Conservation (phyloP, 768 basidiomycete species). For the Auricularia cornea region DNA sequence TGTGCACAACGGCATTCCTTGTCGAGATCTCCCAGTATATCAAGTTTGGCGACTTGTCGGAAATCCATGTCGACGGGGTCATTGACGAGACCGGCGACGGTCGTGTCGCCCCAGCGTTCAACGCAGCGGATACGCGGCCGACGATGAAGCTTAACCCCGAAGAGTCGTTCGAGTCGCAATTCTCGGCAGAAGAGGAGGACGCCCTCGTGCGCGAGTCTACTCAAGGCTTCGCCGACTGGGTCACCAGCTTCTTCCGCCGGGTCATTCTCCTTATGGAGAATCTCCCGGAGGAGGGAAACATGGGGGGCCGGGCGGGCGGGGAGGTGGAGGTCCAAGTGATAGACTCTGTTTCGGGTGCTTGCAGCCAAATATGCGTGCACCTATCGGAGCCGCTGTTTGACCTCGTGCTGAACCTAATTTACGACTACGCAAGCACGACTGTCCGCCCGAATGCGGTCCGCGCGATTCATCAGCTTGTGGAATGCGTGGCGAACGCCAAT, state of each 20-base stretch:
- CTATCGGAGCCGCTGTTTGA: constrained; percentile 69
- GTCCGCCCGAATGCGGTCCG: constrained; percentile 81
- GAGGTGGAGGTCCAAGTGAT: constrained; percentile 68
- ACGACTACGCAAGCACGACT: constrained; percentile 71
- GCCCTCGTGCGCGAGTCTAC: constrained; percentile 61
- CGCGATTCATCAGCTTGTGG: constrained; percentile 78
- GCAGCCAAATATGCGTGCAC: constrained; percentile 70
- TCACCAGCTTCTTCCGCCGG: constrained; percentile 68
- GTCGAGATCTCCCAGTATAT: constrained; percentile 68
- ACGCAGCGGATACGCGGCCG: constrained; percentile 16
- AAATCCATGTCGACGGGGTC: neutral
- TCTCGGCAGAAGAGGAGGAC: constrained; percentile 63
- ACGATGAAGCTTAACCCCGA: constrained; percentile 32
- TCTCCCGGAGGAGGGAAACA: constrained; percentile 71
- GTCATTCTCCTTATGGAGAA: constrained; percentile 78
- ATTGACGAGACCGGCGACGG: constrained; percentile 1
- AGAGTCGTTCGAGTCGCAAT: constrained; percentile 23
- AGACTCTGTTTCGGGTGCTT: constrained; percentile 67
- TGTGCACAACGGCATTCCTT: constrained; percentile 69
- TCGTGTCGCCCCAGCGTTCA: constrained; percentile 2
- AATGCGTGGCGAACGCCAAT: constrained; percentile 76
- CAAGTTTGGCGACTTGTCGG: constrained; percentile 58
- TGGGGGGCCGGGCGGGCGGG: constrained; percentile 49
- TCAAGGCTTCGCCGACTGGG: constrained; percentile 71
- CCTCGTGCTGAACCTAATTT: constrained; percentile 73